Conservation (phyloP, 164 flowering plant species). For the Stephania cephalantha region DNA sequence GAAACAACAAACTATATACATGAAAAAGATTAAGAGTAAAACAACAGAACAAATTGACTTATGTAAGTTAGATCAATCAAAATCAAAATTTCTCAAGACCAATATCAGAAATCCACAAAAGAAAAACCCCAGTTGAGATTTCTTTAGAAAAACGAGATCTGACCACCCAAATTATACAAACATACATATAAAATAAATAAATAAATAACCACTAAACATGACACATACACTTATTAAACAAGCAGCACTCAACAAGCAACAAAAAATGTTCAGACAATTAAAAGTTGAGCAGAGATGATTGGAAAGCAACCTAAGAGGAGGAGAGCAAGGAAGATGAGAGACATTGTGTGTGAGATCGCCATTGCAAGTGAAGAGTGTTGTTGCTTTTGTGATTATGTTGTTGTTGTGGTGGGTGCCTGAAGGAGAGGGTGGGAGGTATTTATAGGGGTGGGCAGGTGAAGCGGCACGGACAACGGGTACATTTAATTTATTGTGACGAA, state of each 20-base stretch:
- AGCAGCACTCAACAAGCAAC: background rate
- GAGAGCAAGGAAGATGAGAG: conserved; percentile 25
- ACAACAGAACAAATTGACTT: too few relatives aligned
- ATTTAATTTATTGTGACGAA: background rate
- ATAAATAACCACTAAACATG: background rate
- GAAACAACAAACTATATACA: background rate
- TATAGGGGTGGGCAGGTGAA: background rate
- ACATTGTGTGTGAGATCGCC: conserved; percentile 23
- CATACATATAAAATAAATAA: background rate
- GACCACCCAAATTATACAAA: background rate
- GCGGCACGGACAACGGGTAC: background rate
- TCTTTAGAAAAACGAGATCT: background rate
- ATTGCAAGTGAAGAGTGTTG: background rate
- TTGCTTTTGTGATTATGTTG: background rate
- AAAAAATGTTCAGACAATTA: background rate
- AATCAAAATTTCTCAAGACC: background rate
- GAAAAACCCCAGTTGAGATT: background rate
- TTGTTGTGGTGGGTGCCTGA: background rate
- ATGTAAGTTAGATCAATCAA: background rate
- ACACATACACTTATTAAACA: background rate
- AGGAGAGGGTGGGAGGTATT: background rate
- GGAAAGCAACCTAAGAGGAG: background rate
- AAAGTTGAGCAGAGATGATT: background rate
- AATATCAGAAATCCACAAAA: background rate
- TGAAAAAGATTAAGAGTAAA: background rate